These are phyloP conservation scores for Wickerhamiella nectarea DNA, from an alignment of 805 yeast genomes.

Conservation along the genomic window DNA sequence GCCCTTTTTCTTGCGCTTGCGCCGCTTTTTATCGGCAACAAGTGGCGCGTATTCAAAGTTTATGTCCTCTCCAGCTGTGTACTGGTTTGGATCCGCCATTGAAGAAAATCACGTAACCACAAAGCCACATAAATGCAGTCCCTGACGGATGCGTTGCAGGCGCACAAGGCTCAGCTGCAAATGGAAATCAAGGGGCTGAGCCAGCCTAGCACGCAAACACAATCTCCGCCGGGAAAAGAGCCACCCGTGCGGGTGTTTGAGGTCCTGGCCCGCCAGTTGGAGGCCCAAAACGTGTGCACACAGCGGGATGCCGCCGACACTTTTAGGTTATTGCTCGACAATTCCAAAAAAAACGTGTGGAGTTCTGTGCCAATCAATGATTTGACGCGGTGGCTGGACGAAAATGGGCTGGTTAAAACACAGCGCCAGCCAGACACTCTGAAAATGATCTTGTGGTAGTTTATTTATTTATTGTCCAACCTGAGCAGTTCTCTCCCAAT, in stretches of 20 bases:
- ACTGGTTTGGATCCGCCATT: constrained; percentile 6
- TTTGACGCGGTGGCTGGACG: too few species aligned
- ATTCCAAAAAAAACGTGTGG: background rate
- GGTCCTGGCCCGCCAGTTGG: background rate
- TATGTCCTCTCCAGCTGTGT: constrained; percentile 8
- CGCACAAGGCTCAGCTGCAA: background rate
- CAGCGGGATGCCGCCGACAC: background rate
- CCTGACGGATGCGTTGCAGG: background rate
- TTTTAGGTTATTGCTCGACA: background rate
- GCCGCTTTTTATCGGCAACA: constrained; percentile 13
- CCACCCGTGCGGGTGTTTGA: background rate
- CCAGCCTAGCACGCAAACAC: background rate
- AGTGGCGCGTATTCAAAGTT: constrained; percentile 3
- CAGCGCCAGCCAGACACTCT: too few species aligned
- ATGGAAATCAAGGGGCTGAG: background rate
- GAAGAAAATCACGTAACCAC: constrained; percentile 4
- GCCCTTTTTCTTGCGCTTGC: constrained; percentile 15
- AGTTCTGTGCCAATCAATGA: background rate
- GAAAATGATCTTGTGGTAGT: too few species aligned
- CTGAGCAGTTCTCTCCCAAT: too few species aligned
- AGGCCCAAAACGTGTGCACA: background rate
- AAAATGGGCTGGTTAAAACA: too few species aligned
- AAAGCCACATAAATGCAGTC: background rate
- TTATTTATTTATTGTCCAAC: too few species aligned
- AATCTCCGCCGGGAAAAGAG: background rate